Conservation (phyloP, 2,329 filamentous ascomycete species). For the Trichoderma cornu-damae region DNA sequence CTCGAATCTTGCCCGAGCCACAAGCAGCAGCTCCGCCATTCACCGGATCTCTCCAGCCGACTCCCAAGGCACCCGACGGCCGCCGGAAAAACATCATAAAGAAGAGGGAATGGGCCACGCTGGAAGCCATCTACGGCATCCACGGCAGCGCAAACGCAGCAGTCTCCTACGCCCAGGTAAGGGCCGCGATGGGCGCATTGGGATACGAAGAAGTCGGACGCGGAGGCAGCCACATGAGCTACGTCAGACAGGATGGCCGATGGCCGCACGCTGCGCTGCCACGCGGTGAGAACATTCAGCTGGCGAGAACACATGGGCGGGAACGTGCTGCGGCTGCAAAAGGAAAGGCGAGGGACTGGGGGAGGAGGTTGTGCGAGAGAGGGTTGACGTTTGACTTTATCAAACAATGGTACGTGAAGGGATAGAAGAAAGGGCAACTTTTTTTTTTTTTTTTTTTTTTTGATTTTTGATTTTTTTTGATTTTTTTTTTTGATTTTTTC, state of each 20-base stretch:
- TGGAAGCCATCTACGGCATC: conserved; percentile 14
- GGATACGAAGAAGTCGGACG: background rate
- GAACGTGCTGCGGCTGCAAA: background rate
- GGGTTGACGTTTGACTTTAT: conserved; percentile 2
- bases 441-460: too few species aligned
- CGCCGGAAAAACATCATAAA: conserved; percentile 13
- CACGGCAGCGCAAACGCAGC: background rate
- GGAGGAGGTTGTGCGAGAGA: background rate
- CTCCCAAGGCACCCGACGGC: conserved; percentile 13
- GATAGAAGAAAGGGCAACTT: too few species aligned
- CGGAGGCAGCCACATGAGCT: background rate
- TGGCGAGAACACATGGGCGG: conserved; percentile 18
- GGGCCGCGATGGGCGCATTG: conserved; percentile 13
- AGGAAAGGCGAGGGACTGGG: conserved; percentile 2
- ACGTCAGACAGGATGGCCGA: background rate
- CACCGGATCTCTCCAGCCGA: background rate
- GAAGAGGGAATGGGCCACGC: conserved; percentile 21
- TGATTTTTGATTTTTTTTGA: too few species aligned
- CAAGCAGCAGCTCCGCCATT: background rate
- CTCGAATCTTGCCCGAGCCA: background rate
- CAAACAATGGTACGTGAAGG: background rate
- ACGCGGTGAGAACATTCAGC: conserved; percentile 18
- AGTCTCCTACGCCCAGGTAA: conserved; percentile 16
- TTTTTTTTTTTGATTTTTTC: background rate
- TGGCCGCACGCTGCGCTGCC: background rate